Evolutionary conservation across 2,329 filamentous ascomycete genomes (phyloP), one percentile per base, ranked within the genome.

Genomic region (Diaporthe citriasiana): DNA sequence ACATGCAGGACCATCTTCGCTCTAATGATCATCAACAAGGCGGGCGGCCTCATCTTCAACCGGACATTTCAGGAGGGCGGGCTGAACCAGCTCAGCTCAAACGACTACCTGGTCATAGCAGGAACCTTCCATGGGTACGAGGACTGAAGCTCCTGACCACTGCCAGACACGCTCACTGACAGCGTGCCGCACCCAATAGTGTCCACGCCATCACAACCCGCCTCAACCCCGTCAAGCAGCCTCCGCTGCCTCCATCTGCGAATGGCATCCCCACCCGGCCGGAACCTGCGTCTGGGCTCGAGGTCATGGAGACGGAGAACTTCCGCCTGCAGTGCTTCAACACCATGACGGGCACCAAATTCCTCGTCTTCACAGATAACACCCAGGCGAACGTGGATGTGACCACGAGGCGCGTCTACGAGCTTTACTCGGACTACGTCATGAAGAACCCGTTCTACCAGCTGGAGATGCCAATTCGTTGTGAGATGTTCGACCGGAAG

Each of bases 361-460:
- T 99, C 82, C 85, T 99, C 51, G 88, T 99, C 71, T 98, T 99
- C 82, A 98, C 97, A 72, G 97, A 98, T 83, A 91, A 90, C 22
- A 91, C 94, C 77, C 95, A 97, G 85, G 90, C 92, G 65, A 97
- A 97, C 80, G 92, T 97, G 51, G 97, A 98, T 79, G 88, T 91
- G 17, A 93, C 96, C 57, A 92, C 98, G 78, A 89, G 91, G 81
- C 93, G 91, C 82, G 93, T 98, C 79, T 98, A 99, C 83, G 97
- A 98, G 82, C 85, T 98, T 70, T 99, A 98, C 85, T 90, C 94
- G 68, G 97, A 99, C 84, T 98, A 94, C 82, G 97, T 99, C 78
- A 98, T 98, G 95, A 99, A 98, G 88, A 99, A 99, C 83, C 97
- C 97, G 0, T 99, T 99, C 82, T 98, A 98, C 85, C 95, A 97